phyloP scores from a whole-genome alignment of 1,284 basidiomycete species.

The Cerrena zonata region DNA sequence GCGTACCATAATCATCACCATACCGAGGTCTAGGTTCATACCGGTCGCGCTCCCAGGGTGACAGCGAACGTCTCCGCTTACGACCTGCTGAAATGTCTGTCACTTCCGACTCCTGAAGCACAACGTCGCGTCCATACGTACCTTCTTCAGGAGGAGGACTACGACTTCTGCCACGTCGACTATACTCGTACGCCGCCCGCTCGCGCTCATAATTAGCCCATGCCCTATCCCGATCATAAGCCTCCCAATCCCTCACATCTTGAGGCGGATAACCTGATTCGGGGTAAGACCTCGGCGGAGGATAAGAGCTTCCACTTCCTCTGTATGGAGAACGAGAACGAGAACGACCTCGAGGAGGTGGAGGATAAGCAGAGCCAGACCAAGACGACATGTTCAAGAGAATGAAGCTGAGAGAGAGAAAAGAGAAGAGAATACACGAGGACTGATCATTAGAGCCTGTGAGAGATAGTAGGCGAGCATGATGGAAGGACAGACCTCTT shows the following conservation, averaged over 20 bases:
- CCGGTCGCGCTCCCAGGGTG: conserved; percentile 78
- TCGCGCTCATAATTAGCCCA: conserved; percentile 66
- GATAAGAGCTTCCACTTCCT: conserved; percentile 36
- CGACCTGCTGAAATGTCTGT: conserved; percentile 42
- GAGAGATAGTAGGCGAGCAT: conserved; percentile 69
- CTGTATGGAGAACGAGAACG: conserved; percentile 72
- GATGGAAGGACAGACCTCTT: conserved; percentile 80
- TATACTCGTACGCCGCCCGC: conserved; percentile 51
- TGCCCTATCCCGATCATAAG: conserved; percentile 63
- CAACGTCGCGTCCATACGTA: conserved; percentile 32
- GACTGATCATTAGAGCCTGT: conserved; percentile 51
- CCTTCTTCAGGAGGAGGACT: conserved; percentile 67
- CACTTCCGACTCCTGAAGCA: conserved; percentile 5
- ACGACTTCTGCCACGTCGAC: conserved; percentile 65
- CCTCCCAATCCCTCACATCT: conserved; percentile 64
- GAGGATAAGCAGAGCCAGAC: conserved; percentile 63
- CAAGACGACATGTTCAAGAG: conserved; percentile 55
- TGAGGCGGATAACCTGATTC: conserved; percentile 46
- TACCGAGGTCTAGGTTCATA: conserved; percentile 78
- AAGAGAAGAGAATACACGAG: conserved; percentile 57
- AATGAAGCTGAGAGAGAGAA: conserved; percentile 54
- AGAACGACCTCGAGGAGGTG: conserved; percentile 63
- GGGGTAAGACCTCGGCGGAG: conserved; percentile 44
- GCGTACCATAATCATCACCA: conserved; percentile 71
- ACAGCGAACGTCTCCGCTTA: conserved; percentile 78